A percentile compares a stretch with the other conserved stretches of the same genome.
phyloP scores from a whole-genome alignment of 805 yeast genomes.

The Clavispora vitiphila region DNA sequence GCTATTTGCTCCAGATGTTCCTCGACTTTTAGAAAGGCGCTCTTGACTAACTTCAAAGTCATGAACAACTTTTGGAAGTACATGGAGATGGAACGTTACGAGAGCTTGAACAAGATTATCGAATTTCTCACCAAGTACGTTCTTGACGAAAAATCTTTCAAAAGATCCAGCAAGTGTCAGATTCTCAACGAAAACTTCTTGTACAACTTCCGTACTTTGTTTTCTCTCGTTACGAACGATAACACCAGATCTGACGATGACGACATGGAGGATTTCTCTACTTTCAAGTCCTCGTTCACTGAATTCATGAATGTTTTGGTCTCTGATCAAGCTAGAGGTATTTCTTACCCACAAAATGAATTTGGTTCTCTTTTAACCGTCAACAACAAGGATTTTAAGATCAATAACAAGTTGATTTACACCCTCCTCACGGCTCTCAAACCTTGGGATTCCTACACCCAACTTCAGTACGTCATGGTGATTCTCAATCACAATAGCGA shows the following conservation, averaged over 20 bases:
- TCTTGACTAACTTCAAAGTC: constrained; percentile 52
- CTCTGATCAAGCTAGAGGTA: constrained; percentile 47
- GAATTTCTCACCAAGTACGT: constrained; percentile 46
- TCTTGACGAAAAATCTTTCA: constrained; percentile 54
- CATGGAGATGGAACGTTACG: constrained; percentile 30
- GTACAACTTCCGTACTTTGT: constrained; percentile 51
- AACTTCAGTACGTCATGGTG: constrained; percentile 48
- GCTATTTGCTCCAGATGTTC: constrained; percentile 41
- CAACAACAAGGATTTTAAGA: constrained; percentile 49
- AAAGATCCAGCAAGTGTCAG: constrained; percentile 65
- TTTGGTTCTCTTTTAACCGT: constrained; percentile 44
- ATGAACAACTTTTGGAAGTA: constrained; percentile 66
- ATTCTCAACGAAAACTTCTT: constrained; percentile 75
- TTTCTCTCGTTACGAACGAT: constrained; percentile 6
- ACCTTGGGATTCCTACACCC: constrained; percentile 75
- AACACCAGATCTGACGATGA: constrained; percentile 14
- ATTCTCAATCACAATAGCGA: constrained; percentile 59
- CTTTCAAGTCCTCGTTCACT: constrained; percentile 27
- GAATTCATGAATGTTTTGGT: constrained; percentile 46
- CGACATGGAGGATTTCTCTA: constrained; percentile 31
- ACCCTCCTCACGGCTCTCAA: constrained; percentile 59
- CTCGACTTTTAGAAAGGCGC: constrained; percentile 58
- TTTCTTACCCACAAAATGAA: constrained; percentile 42
- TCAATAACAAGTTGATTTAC: constrained; percentile 65
- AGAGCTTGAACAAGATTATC: constrained; percentile 30